Conservation (phyloP, 1,284 basidiomycete species). For the Cryptococcus sp. region DNA sequence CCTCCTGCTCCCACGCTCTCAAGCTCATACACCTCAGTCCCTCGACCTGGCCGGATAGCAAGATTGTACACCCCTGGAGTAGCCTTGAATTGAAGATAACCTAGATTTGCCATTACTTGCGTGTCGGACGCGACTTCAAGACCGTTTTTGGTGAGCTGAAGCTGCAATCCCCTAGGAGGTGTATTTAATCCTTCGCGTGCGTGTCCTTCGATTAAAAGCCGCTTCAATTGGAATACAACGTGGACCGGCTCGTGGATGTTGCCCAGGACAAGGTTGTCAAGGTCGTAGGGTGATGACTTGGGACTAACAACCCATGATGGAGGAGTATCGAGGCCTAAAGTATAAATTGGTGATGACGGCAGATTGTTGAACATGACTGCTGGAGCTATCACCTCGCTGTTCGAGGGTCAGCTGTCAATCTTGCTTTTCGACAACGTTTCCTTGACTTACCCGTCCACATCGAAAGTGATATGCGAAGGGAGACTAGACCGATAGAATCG, state of each 20-base stretch:
- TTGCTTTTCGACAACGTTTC: no score
- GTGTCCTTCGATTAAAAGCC: slow-evolving; percentile 91
- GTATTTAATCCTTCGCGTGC: slow-evolving; percentile 69
- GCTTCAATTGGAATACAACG: slow-evolving; percentile 86
- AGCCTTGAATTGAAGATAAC: slow-evolving; percentile 94
- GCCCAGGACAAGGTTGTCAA: slow-evolving; percentile 90
- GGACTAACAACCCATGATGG: slow-evolving; percentile 91
- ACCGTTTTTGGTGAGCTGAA: slow-evolving; percentile 65
- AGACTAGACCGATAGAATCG: slow-evolving; percentile 88
- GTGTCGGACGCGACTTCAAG: slow-evolving; percentile 72
- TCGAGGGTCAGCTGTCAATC: background rate
- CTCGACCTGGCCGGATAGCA: slow-evolving; percentile 77
- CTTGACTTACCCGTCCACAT: slow-evolving; percentile 65
- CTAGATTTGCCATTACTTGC: slow-evolving; percentile 88
- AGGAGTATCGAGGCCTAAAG: slow-evolving; percentile 85
- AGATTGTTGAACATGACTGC: slow-evolving; percentile 54
- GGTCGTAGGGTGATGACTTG: slow-evolving; percentile 81
- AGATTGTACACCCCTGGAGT: slow-evolving; percentile 83
- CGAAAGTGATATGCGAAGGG: slow-evolving; percentile 63
- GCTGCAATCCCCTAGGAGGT: slow-evolving; percentile 79
- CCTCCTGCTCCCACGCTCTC: slow-evolving; percentile 81
- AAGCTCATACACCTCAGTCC: slow-evolving; percentile 75
- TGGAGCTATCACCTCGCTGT: slow-evolving; percentile 54
- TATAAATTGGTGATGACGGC: slow-evolving; percentile 72
- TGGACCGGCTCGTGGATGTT: slow-evolving; percentile 61